Conservation (phyloP, 768 basidiomycete genomes). For the Austroboletus festivus region DNA sequence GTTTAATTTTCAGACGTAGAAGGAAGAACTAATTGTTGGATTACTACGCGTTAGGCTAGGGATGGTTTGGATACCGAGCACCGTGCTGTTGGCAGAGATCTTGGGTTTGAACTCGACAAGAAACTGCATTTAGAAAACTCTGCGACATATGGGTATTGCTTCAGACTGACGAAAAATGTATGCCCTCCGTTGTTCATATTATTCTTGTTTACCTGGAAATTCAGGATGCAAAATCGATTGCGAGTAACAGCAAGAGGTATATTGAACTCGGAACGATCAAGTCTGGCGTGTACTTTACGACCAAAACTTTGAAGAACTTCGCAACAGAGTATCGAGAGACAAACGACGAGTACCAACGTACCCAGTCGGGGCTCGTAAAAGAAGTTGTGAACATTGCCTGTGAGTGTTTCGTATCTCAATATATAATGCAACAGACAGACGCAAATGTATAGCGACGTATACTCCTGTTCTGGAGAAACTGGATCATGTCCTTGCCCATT, state of each 20-base stretch:
- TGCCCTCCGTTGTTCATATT: slow-evolving; percentile 20
- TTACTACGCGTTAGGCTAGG: slow-evolving; percentile 42
- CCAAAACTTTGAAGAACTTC: slow-evolving; percentile 63
- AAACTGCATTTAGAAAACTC: slow-evolving; percentile 95
- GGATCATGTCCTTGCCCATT: slow-evolving; percentile 79
- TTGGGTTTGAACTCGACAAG: slow-evolving; percentile 85
- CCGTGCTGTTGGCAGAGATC: slow-evolving; percentile 57
- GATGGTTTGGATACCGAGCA: slow-evolving; percentile 87
- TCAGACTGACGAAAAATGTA: slow-evolving; percentile 89
- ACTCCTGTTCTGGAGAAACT: slow-evolving; percentile 81
- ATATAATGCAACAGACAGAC: too few relatives aligned
- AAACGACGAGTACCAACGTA: slow-evolving; percentile 65
- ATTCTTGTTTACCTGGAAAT: neutral
- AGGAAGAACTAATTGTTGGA: neutral
- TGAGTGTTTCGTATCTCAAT: too few relatives aligned
- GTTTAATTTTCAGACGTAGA: neutral
- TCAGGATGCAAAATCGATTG: slow-evolving; percentile 77
- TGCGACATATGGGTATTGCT: slow-evolving; percentile 85
- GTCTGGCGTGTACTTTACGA: slow-evolving; percentile 87
- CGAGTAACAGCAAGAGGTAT: slow-evolving; percentile 62
- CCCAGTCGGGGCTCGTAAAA: slow-evolving; percentile 81
- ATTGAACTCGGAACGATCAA: slow-evolving; percentile 84
- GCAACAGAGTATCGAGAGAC: slow-evolving; percentile 71
- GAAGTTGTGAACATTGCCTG: slow-evolving; percentile 92
- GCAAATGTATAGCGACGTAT: slow-evolving; percentile 76